phyloP scores from a whole-genome alignment of 2,329 filamentous ascomycete species.

The Xylaria sp. region DNA sequence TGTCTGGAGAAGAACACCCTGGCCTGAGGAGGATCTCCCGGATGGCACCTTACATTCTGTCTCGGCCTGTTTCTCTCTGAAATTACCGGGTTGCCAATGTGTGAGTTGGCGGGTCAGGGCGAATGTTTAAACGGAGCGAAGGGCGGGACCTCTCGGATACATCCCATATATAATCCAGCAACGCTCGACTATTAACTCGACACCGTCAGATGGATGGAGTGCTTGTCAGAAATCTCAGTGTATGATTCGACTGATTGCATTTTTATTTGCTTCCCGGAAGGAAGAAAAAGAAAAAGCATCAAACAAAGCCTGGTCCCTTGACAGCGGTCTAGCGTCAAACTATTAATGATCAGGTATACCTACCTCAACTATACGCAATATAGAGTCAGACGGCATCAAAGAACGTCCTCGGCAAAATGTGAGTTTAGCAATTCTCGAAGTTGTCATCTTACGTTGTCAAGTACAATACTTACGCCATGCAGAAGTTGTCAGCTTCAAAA shows the following conservation, averaged over 20 bases:
- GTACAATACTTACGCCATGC: too few species aligned
- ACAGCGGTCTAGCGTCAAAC: not conserved
- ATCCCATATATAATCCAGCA: constrained; percentile 4
- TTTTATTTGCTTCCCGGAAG: not conserved
- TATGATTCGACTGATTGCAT: not conserved
- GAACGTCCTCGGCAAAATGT: constrained; percentile 23
- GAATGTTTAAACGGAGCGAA: constrained; percentile 8
- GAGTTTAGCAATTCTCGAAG: constrained; percentile 24
- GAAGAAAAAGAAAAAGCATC: not conserved
- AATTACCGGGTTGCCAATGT: constrained; percentile 15
- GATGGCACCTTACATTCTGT: constrained; percentile 10
- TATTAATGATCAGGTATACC: not conserved
- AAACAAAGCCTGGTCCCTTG: not conserved
- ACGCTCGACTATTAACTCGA: not conserved
- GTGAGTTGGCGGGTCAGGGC: constrained; percentile 12
- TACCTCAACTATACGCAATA: not conserved
- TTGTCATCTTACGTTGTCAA: constrained; percentile 4
- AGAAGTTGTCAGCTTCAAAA: constrained; percentile 24
- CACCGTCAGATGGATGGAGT: constrained; percentile 9
- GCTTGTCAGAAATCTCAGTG: constrained; percentile 3
- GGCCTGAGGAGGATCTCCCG: constrained; percentile 14
- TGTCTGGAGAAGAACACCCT: constrained; percentile 5
- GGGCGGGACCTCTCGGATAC: constrained; percentile 11
- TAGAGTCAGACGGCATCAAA: constrained; percentile 13
- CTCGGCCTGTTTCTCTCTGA: not conserved